Percentiles rank a stretch among this genome's conserved stretches.
These are phyloP conservation scores for Earliella scabrosa DNA, from an alignment of 1,284 basidiomycete genomes.

Conservation along the genomic window DNA sequence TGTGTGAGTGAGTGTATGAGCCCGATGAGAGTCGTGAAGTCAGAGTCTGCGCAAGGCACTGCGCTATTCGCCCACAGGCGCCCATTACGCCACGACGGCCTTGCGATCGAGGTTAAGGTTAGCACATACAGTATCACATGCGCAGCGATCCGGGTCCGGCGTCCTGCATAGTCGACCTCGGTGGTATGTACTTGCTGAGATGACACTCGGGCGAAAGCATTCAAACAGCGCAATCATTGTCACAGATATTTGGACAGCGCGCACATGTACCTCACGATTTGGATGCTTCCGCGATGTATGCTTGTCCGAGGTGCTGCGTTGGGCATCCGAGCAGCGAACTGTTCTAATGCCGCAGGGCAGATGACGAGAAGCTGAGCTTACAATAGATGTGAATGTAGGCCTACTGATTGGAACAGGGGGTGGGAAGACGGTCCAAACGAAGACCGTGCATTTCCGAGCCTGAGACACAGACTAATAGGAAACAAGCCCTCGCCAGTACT, in stretches of 20 bases:
- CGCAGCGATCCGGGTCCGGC: background rate
- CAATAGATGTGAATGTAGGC: background rate
- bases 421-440: too few relatives aligned
- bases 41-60: background rate
- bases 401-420: background rate
- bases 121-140: slow-evolving; percentile 18
- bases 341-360: background rate
- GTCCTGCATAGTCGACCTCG: background rate
- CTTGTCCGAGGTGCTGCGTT: background rate
- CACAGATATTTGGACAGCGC: too few relatives aligned
- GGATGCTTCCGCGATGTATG: too few relatives aligned
- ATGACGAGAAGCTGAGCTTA: background rate
- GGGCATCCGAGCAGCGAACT: background rate
- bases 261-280: too few relatives aligned
- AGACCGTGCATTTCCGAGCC: too few relatives aligned
- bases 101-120: slow-evolving; percentile 14
- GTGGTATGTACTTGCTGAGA: background rate
- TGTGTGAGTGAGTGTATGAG: background rate
- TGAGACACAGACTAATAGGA: too few relatives aligned
- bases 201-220: too few relatives aligned
- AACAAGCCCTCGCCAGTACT: too few relatives aligned
- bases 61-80: slow-evolving; percentile 8
- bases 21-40: background rate
- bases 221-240: too few relatives aligned
- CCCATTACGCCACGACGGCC: slow-evolving; percentile 22